Conservation (phyloP, 2,329 filamentous ascomycete genomes). For the Nemania abortiva region DNA sequence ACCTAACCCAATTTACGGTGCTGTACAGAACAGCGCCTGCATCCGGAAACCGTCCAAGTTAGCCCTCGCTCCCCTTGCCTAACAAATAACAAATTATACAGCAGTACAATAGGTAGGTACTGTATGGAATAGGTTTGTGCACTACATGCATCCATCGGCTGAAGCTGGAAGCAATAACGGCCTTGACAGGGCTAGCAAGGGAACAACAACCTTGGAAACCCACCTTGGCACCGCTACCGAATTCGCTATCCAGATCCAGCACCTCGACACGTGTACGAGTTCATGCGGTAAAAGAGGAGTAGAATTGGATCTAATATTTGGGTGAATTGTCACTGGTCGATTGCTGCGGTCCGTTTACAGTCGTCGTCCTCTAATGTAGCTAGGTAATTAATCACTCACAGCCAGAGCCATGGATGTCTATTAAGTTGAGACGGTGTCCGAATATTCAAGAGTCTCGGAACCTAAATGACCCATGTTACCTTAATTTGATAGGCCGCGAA, state of each 20-base stretch:
- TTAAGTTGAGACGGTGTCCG: not conserved
- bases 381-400: not conserved
- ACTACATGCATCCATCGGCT: slow-evolving; percentile 11
- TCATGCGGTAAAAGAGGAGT: slow-evolving; percentile 23
- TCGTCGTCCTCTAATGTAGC: not conserved
- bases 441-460: not conserved
- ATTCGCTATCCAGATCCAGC: slow-evolving; percentile 22
- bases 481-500: not conserved
- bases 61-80: slow-evolving; percentile 5
- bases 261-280: slow-evolving; percentile 36
- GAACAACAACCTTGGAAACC: slow-evolving; percentile 7
- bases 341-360: slow-evolving; percentile 1
- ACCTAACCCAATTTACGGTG: not conserved
- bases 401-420: not conserved
- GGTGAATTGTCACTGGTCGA: slow-evolving; percentile 24
- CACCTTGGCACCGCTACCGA: slow-evolving; percentile 18
- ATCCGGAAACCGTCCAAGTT: not conserved
- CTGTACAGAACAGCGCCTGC: not conserved
- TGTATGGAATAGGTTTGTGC: not conserved
- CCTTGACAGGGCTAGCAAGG: slow-evolving; percentile 1
- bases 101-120: not conserved
- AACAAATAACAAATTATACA: slow-evolving; percentile 4
- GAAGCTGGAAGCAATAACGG: slow-evolving; percentile 12
- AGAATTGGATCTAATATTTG: slow-evolving; percentile 7
- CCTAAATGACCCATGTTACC: not conserved